These are phyloP conservation scores for Climacium dendroides DNA, from an alignment of 225 moss, liverwort and hornwort species.

Conservation along the genomic window DNA sequence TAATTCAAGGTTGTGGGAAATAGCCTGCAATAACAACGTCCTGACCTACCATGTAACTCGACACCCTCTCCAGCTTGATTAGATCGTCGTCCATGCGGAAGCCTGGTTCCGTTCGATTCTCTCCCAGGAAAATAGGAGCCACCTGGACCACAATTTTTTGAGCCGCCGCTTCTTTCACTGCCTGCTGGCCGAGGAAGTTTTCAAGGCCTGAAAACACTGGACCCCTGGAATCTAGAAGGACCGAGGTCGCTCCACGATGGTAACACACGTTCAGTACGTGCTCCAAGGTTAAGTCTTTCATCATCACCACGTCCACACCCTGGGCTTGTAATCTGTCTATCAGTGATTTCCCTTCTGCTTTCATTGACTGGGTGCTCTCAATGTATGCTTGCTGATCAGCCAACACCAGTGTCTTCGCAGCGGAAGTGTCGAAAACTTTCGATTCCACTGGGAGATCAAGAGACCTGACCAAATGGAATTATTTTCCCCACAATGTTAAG, in stretches of 20 bases:
- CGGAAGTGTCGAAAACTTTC: constrained; percentile 51
- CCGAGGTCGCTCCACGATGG: constrained; percentile 60
- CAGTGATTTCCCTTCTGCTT: background rate
- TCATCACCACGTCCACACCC: constrained; percentile 64
- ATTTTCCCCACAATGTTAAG: background rate
- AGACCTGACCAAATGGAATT: constrained; percentile 12
- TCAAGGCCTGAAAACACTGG: constrained; percentile 42
- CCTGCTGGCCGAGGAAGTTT: constrained; percentile 46
- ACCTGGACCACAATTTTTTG: constrained; percentile 72
- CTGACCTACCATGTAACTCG: constrained; percentile 30
- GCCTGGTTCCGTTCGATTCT: constrained; percentile 25
- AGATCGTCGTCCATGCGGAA: constrained; percentile 31
- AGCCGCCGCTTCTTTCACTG: constrained; percentile 29
- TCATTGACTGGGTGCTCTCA: constrained; percentile 12
- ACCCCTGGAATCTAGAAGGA: constrained; percentile 63
- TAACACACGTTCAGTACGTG: constrained; percentile 42
- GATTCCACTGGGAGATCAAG: constrained; percentile 62
- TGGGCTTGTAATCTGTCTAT: constrained; percentile 25
- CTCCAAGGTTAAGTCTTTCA: constrained; percentile 48
- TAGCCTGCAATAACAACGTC: constrained; percentile 75
- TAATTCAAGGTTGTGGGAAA: constrained; percentile 6
- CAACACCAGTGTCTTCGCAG: constrained; percentile 63
- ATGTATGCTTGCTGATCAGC: constrained; percentile 23
- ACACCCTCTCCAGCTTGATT: constrained; percentile 48
- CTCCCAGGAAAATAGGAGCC: constrained; percentile 53